These are phyloP conservation scores for Actinidia chinensis DNA, from an alignment of 179 eudicot genomes.

Conservation along the genomic window DNA sequence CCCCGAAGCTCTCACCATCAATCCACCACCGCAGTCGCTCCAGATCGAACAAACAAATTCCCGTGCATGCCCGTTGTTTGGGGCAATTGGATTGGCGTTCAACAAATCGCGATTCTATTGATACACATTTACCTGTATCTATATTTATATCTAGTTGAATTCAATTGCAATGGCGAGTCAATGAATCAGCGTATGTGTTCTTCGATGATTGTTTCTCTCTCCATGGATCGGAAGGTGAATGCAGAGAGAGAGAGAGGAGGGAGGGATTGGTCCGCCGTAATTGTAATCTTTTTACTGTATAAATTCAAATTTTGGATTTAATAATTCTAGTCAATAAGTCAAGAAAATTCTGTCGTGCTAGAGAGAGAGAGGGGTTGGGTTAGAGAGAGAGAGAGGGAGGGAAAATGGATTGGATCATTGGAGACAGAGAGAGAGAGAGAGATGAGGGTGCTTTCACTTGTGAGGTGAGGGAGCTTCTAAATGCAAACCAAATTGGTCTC, in stretches of 20 bases:
- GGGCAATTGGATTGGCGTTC: constrained; percentile 23
- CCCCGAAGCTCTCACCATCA: constrained; percentile 28
- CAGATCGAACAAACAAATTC: constrained; percentile 16
- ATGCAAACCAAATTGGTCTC: too few species aligned
- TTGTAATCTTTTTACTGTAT: neutral
- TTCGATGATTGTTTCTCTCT: constrained; percentile 17
- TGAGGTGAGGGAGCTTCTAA: neutral
- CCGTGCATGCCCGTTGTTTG: neutral
- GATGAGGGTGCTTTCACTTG: neutral
- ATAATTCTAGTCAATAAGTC: neutral
- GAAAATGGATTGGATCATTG: neutral
- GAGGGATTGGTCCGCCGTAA: neutral
- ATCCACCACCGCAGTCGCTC: constrained; percentile 35
- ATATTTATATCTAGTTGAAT: neutral
- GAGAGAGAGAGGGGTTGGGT: neutral
- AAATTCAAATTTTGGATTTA: neutral
- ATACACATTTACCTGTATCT: neutral
- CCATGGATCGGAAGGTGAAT: constrained; percentile 29
- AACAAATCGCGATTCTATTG: constrained; percentile 6
- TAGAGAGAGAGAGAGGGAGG: neutral
- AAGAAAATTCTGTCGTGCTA: neutral
- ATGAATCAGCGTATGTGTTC: neutral
- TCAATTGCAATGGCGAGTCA: neutral
- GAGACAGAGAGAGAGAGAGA: constrained; percentile 13
- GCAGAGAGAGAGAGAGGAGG: constrained; percentile 26